Percentiles rank a stretch among this genome's conserved stretches.
These are phyloP conservation scores for Blepharisma stoltei DNA, from an alignment of 73 alveolate species.

Conservation along the genomic window DNA sequence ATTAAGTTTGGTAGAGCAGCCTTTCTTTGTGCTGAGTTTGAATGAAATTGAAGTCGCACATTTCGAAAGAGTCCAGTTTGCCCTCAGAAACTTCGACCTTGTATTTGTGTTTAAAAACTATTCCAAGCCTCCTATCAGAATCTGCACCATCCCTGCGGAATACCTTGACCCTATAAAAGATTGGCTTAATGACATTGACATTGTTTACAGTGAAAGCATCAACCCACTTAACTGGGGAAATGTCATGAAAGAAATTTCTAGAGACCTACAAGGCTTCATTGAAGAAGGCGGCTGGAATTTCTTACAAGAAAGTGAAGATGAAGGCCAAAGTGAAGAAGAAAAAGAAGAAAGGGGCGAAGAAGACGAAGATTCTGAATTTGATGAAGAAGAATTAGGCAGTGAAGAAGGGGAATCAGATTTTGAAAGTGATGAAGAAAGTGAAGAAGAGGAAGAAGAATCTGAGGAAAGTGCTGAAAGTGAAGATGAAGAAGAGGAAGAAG, in stretches of 20 bases:
- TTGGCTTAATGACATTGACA: conserved; percentile 82
- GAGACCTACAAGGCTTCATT: conserved; percentile 71
- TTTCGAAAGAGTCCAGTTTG: conserved; percentile 88
- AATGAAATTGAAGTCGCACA: conserved; percentile 83
- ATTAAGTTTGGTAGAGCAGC: conserved; percentile 77
- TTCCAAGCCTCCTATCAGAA: conserved; percentile 68
- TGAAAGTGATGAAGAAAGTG: conserved; percentile 72
- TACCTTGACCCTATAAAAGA: conserved; percentile 74
- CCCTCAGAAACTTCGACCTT: conserved; percentile 91
- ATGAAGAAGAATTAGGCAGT: conserved; percentile 60
- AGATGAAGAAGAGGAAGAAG: conserved; percentile 75
- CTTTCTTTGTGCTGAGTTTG: conserved; percentile 83
- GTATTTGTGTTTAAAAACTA: conserved; percentile 84
- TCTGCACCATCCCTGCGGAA: conserved; percentile 84
- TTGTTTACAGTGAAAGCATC: conserved; percentile 79
- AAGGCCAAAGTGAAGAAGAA: neutral
- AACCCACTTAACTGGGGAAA: conserved; percentile 80
- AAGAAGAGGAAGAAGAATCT: conserved; percentile 61
- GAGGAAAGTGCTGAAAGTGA: conserved; percentile 77
- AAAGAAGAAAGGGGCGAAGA: conserved; percentile 23
- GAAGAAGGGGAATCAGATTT: conserved; percentile 73
- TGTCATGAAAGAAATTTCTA: conserved; percentile 64
- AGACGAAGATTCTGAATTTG: conserved; percentile 53
- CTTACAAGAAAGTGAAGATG: conserved; percentile 60
- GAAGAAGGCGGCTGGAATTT: conserved; percentile 92